Evolutionary conservation across 192 early-diverging fungal species (phyloP), one percentile per base, ranked within the genome.

Genomic region (Phlyctochytrium arcticum): DNA sequence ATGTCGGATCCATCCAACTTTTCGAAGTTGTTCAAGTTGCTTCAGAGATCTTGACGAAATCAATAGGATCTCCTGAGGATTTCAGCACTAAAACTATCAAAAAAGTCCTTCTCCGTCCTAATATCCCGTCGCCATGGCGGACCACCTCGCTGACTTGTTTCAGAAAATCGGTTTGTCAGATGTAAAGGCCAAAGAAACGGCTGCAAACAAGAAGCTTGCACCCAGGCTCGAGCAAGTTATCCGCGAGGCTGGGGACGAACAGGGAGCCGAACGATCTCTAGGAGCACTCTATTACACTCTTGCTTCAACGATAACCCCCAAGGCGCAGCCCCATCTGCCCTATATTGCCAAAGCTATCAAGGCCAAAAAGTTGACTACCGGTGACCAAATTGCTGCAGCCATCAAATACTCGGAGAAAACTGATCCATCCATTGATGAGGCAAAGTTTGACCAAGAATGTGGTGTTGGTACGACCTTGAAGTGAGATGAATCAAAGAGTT

Each of bases 391-490:
- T 26, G 70, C 89, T 87, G 98, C 92, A 23, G 96, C 94, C 12
- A 91, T 95, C 75, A 98, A 93, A 74, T 98, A 85, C 74, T 81
- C 74, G 39, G 86, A 87, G 48, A 82, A 85, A 50, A 75, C 70
- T 37, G 56, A 60, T 9, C 46, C 26, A 6, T 74, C 76, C 42
- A 87, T 89, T 62, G 75, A 88, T 71, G 86, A 87, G 33, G 67
- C 71, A 34, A 83, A 75, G 2, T 98, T 98, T 72, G 80, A 98
- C 62, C 77, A 83, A 51, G 90, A 84, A 33, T 93, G 92, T 70
- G 98, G 98, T 50, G 95, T 99, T 60, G 92, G 91, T 93, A 80
- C n/a, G n/a, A n/a, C n/a, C n/a, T n/a, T n/a, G n/a, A n/a, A 53
- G 78, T 77, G 19, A 33, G 9, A 26, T 31, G 26, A n/a, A n/a